Percentiles rank a stretch among this genome's conserved stretches.
Conservation (phyloP, 2,329 filamentous ascomycete genomes). For the Fusarium decemcellulare region DNA sequence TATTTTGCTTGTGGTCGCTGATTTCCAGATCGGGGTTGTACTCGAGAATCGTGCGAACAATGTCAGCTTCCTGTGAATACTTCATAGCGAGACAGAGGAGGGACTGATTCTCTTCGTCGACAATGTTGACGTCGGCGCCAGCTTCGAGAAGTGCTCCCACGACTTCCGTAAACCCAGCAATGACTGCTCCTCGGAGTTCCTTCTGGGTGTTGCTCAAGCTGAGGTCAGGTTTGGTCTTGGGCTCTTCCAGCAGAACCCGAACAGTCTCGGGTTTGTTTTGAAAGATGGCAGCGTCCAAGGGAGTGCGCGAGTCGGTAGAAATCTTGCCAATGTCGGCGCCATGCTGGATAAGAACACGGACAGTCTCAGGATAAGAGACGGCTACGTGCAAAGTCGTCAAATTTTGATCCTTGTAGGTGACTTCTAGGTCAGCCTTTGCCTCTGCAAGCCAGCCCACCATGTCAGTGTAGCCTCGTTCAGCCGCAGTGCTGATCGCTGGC, state of each 20-base stretch:
- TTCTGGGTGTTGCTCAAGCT: neutral
- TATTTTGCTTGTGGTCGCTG: neutral
- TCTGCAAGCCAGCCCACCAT: neutral
- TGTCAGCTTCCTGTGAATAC: neutral
- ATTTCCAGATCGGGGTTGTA: constrained; percentile 10
- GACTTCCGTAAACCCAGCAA: neutral
- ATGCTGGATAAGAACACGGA: neutral
- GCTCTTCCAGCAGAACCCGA: neutral
- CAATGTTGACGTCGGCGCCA: constrained; percentile 13
- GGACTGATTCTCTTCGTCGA: neutral
- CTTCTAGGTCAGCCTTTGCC: constrained; percentile 8
- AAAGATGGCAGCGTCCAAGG: constrained; percentile 1
- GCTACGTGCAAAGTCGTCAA: constrained; percentile 7
- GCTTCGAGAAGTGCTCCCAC: constrained; percentile 12
- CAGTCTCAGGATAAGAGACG: neutral
- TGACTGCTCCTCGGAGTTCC: neutral
- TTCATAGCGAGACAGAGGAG: constrained; percentile 1
- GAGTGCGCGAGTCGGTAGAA: neutral
- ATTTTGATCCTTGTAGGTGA: too few species aligned
- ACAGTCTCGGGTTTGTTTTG: neutral
- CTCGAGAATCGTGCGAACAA: constrained; percentile 16
- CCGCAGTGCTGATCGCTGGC: neutral
- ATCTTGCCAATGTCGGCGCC: constrained; percentile 4
- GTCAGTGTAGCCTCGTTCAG: neutral
- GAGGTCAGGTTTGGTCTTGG: constrained; percentile 5